Base-by-base conservation (phyloP, 192 early-diverging fungal genomes). In the Coemansia sp. region DNA sequence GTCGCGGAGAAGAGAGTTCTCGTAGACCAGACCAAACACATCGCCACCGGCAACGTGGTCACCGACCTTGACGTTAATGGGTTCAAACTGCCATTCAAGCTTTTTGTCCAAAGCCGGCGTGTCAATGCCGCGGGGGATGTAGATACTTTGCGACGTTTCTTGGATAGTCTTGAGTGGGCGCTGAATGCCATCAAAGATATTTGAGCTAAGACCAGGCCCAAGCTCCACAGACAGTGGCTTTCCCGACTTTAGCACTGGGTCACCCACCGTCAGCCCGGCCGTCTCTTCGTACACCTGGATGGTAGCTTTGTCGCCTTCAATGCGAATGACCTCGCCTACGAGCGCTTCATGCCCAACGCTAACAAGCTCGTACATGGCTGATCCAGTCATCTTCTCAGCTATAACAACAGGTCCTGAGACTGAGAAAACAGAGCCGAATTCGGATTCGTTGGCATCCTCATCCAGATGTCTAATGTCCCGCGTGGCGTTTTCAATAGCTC, bases 231-330 rank as follows among this genome's bases (percentile, higher is more conserved):
- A 98, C 62, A 99, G 84, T 36, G 98, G 98, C 82, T 97, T 97
- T 66, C 98, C 96, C 45, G 98, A 97, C 78, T 90, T 89, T 36
- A 99, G 88, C 41, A 99, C 98, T 8, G 98, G 98, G 86, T 99
- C 98, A 46, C 98, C 98, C 55, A 99, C 96, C 22, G 95, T 98
- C 63, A 99, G 84, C 65, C 98, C 98, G 43, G 95, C 95, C 52
- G 98, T 99, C 78, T 99, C 98, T 71, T 99, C 98, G 87, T 99
- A 99, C 21, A 99, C 98, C 85, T 99, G 98, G 71, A 99, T 91
- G 22, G 98, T 98, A n/a, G 95, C 95, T 86, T 99, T 99, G 81
- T 98, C 94, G 65, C 93, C 90, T 47, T 99, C 98, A 70, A 99
- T 93, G 85, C 97, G 93, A 85, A 99, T 99, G 71, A 99, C 98